Base-by-base conservation (phyloP, 192 early-diverging fungal species). In the Linnemannia hyalina region DNA sequence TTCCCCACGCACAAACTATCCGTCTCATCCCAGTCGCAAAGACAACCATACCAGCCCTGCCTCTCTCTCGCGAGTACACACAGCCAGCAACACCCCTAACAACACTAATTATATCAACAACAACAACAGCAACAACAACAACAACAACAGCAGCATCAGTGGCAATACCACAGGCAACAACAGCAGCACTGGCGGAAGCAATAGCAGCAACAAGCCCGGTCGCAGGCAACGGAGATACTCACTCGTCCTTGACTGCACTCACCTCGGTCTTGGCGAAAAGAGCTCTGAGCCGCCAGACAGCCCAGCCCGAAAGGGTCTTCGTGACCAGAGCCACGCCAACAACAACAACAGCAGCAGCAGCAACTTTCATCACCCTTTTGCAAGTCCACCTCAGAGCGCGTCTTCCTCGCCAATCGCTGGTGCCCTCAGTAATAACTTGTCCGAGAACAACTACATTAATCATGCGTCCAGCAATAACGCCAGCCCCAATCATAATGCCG, bases 261-360 rank as follows among this genome's bases (percentile, higher is more conserved):
- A 85, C 47, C 78, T 84, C 23, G 77, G 77, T 49, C 82, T 84
- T 49, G 82, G 82, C 73, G 74, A 82, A 63, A 82, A 77, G 71
- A 82, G 76, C 70, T 36, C 73, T 40, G 80, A 82, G 54, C 74
- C 80, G 35, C 69, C 44, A 57, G 76, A 82, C 60, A 82, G 74
- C 44, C 73, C 77, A 46, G 77, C 82, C 1, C 35, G 68, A 49
- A 84, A 84, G 68, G 82, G 82, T 4, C 77, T 80, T 54, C 78
- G 83, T 20, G 83, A 85, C 68, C 77, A 75, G 32, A 57, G 55
- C 46, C 68, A 74, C 36, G 22, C 0, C 5, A 20, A 6, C 49
- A 20, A 52, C 49, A 35, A 35, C 35, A 35, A 1, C 35, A 35
- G 35, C 35, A 52, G 20, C 20, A 52, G 18, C 49, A 52, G 18